Conservation (phyloP, 192 early-diverging fungal genomes). For the Pecoramyces ruminantium region DNA sequence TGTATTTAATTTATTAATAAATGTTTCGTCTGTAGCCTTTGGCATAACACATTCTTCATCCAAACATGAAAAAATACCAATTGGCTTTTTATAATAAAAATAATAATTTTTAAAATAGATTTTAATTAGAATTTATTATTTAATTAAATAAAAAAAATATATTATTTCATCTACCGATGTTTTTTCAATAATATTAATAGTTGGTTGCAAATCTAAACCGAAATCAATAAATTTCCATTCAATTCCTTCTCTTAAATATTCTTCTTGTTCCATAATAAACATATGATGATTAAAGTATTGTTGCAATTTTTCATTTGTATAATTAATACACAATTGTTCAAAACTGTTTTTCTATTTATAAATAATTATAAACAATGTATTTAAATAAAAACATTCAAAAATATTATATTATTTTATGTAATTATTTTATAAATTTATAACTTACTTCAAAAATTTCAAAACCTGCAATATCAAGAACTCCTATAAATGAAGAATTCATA, state of each 20-base stretch:
- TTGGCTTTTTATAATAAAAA: conserved; percentile 22
- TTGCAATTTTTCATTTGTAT: conserved; percentile 95
- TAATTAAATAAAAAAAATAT: too few relatives aligned
- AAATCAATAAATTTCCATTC: conserved; percentile 98
- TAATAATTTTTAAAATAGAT: too few relatives aligned
- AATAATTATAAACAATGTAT: too few relatives aligned
- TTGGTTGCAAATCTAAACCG: conserved; percentile 90
- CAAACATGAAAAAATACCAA: conserved; percentile 85
- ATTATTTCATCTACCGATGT: conserved; percentile 23
- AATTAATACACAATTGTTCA: conserved; percentile 99
- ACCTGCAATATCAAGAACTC: conserved; percentile 95
- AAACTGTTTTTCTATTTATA: conserved; percentile 81
- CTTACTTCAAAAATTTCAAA: conserved; percentile 94
- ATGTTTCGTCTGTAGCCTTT: conserved; percentile 82
- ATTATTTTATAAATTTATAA: neutral
- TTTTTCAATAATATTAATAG: conserved; percentile 96
- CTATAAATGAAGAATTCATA: conserved; percentile 73
- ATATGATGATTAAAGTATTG: conserved; percentile 99
- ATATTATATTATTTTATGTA: too few relatives aligned
- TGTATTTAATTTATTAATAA: conserved; percentile 75
- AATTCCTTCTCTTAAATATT: conserved; percentile 89
- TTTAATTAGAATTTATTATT: too few relatives aligned
- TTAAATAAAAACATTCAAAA: too few relatives aligned
- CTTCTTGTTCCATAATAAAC: conserved; percentile 97
- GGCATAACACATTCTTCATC: conserved; percentile 98